phyloP scores from a whole-genome alignment of 495 filamentous ascomycete genomes.

The Daldinia concentrica region DNA sequence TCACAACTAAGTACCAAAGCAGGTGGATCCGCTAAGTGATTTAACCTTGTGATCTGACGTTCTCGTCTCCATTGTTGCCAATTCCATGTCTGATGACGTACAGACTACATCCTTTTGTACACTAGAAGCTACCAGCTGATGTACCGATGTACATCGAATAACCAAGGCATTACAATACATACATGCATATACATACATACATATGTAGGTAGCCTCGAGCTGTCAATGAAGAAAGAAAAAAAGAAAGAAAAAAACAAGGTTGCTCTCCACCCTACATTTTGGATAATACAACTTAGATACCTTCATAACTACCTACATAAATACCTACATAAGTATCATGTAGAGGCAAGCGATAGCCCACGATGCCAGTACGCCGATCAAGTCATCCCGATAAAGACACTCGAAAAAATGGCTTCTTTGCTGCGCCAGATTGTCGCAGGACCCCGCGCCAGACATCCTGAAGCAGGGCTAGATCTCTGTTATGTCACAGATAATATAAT shows the following conservation, averaged over 20 bases:
- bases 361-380: constrained; percentile 7
- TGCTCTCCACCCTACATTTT: not conserved
- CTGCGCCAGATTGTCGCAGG: constrained; percentile 72
- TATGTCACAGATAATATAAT: constrained; percentile 87
- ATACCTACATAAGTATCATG: too few species aligned
- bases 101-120: not conserved
- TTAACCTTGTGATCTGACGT: not conserved
- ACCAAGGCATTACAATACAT: too few species aligned
- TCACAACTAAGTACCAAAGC: too few species aligned
- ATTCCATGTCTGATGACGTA: constrained; percentile 1
- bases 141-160: too few species aligned
- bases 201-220: not conserved
- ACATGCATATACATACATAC: too few species aligned
- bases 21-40: not conserved
- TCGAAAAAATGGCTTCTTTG: constrained; percentile 58
- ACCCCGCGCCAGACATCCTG: constrained; percentile 81
- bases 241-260: not conserved
- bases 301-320: too few species aligned
- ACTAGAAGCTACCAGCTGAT: not conserved
- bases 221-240: not conserved
- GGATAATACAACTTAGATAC: too few species aligned
- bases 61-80: too few species aligned
- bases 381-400: not conserved
- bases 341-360: not conserved
- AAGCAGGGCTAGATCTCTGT: constrained; percentile 91